Percentiles rank a stretch among this genome's conserved stretches.
These are phyloP conservation scores for Xylaria sp. DNA, from an alignment of 2,329 filamentous ascomycete species.

Conservation along the genomic window DNA sequence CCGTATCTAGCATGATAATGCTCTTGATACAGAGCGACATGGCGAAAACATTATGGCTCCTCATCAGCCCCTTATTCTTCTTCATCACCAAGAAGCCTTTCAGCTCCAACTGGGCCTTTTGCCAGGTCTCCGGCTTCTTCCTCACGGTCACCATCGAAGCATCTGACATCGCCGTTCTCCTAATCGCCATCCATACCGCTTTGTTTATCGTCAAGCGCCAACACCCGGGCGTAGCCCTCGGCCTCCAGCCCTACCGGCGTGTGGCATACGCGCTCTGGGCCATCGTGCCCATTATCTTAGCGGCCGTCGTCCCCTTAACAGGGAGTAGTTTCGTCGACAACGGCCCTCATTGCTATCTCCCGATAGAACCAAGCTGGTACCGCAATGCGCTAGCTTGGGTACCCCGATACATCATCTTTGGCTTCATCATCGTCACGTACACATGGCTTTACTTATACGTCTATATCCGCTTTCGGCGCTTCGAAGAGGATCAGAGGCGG, in stretches of 20 bases:
- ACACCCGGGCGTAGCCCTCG: conserved; percentile 57
- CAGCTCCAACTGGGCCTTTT: conserved; percentile 59
- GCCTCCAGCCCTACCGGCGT: conserved; percentile 70
- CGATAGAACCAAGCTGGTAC: conserved; percentile 71
- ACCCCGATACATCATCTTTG: conserved; percentile 72
- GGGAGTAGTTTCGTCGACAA: conserved; percentile 39
- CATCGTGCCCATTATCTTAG: conserved; percentile 63
- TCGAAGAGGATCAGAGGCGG: conserved; percentile 42
- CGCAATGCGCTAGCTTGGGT: conserved; percentile 72
- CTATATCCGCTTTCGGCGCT: conserved; percentile 49
- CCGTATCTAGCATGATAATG: conserved; percentile 67
- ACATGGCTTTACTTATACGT: conserved; percentile 74
- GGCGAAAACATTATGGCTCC: conserved; percentile 71
- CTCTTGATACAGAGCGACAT: conserved; percentile 74
- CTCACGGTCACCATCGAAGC: conserved; percentile 70
- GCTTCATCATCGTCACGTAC: conserved; percentile 68
- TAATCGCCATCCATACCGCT: conserved; percentile 75
- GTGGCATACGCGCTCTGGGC: conserved; percentile 63
- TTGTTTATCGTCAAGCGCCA: conserved; percentile 71
- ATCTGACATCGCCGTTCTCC: conserved; percentile 72
- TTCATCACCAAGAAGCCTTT: conserved; percentile 54
- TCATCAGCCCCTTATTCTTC: conserved; percentile 67
- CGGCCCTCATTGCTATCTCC: conserved; percentile 66
- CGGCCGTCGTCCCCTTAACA: conserved; percentile 45
- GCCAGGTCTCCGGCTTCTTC: conserved; percentile 72